phyloP scores from a whole-genome alignment of 306 rosid genomes.

The Trifolium dubium region DNA sequence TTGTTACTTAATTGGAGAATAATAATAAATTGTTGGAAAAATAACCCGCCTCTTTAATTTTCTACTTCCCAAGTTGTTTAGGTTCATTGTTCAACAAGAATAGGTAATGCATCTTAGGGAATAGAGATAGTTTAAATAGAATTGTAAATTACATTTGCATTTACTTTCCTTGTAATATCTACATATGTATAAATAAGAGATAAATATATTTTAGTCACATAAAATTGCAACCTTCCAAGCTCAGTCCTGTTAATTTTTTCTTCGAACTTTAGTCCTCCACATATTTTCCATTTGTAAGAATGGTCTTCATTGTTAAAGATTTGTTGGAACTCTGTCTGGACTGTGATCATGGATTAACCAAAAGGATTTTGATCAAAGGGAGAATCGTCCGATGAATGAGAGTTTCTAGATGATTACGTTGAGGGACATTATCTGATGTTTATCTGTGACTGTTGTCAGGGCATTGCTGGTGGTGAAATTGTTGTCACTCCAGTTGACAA shows the following conservation, averaged over 20 bases:
- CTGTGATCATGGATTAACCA: neutral
- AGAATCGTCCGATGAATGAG: too few species aligned
- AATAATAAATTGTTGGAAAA: neutral
- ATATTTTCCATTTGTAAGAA: neutral
- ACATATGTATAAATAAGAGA: neutral
- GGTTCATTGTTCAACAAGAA: neutral
- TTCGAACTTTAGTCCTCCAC: neutral
- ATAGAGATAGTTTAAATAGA: neutral
- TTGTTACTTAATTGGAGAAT: neutral
- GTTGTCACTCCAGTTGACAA: conserved; percentile 85
- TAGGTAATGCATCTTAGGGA: neutral
- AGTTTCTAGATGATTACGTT: neutral
- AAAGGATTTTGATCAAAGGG: too few species aligned
- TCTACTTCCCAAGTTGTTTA: neutral
- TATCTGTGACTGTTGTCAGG: conserved; percentile 57
- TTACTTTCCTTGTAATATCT: neutral
- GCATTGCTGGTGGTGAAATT: conserved; percentile 97
- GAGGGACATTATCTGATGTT: conserved; percentile 36
- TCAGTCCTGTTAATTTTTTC: neutral
- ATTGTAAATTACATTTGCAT: neutral
- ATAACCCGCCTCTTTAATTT: neutral
- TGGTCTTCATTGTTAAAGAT: neutral
- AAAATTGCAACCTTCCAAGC: neutral
- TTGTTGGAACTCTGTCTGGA: neutral
- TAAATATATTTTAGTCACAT: neutral